These are phyloP conservation scores for Oryza glaberrima DNA, from an alignment of 176 grass and related monocot genomes.

Conservation along the genomic window DNA sequence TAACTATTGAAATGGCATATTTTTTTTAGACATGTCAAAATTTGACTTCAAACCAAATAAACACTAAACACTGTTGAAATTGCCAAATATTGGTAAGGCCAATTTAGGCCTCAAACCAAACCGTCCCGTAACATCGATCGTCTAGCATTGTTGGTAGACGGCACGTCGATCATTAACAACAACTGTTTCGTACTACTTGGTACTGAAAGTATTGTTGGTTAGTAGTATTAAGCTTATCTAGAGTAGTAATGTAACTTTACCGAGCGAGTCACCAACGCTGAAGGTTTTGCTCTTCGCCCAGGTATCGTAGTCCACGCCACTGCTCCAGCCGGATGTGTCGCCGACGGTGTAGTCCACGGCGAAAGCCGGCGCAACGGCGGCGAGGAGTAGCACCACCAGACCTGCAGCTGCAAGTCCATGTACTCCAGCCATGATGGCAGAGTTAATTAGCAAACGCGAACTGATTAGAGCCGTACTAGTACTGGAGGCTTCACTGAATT, in stretches of 20 bases:
- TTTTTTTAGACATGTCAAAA: too few relatives aligned
- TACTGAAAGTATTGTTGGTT: too few relatives aligned
- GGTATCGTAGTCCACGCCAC: conserved; percentile 65
- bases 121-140: too few relatives aligned
- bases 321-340: conserved; percentile 71
- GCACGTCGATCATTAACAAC: neutral
- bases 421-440: conserved; percentile 46
- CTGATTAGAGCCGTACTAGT: neutral
- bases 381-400: conserved; percentile 34
- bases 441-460: neutral
- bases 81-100: too few relatives aligned
- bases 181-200: neutral
- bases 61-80: too few relatives aligned
- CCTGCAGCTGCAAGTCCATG: conserved; percentile 22
- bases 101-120: too few relatives aligned
- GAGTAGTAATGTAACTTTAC: conserved; percentile 41
- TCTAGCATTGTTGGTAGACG: too few relatives aligned
- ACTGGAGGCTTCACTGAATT: neutral
- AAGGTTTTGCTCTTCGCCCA: conserved; percentile 77
- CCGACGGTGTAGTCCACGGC: conserved; percentile 74
- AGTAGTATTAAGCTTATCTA: too few relatives aligned
- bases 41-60: too few relatives aligned
- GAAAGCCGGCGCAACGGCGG: conserved; percentile 49
- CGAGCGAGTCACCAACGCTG: conserved; percentile 59
- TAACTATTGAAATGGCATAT: too few relatives aligned